Percentiles rank a stretch among this genome's conserved stretches.
These are phyloP conservation scores for Coemansia sp. DNA, from an alignment of 192 early-diverging fungal genomes.

Conservation along the genomic window DNA sequence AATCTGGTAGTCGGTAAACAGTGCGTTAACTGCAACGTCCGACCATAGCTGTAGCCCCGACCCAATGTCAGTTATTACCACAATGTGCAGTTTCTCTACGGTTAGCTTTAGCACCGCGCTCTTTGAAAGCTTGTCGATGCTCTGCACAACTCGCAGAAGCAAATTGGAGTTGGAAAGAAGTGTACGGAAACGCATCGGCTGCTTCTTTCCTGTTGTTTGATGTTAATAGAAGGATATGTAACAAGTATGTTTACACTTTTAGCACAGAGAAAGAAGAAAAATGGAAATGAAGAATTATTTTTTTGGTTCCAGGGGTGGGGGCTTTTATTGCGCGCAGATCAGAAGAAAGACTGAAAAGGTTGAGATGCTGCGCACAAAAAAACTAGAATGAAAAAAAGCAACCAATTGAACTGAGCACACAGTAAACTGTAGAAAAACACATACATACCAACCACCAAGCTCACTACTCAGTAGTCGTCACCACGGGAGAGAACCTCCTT, in stretches of 20 bases:
- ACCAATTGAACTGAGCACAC: too few species aligned
- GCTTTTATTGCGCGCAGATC: too few species aligned
- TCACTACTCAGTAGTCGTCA: slow-evolving; percentile 62
- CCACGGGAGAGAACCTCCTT: slow-evolving; percentile 83
- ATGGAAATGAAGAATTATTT: neutral
- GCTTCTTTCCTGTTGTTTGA: neutral
- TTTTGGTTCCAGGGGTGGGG: too few species aligned
- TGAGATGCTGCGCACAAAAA: too few species aligned
- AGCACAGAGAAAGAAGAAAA: neutral
- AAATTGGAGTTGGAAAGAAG: slow-evolving; percentile 38
- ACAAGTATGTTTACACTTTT: neutral
- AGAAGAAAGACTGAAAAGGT: too few species aligned
- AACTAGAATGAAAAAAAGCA: too few species aligned
- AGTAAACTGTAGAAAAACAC: too few species aligned
- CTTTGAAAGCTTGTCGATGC: slow-evolving; percentile 73
- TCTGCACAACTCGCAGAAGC: slow-evolving; percentile 47
- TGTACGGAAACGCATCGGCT: slow-evolving; percentile 35
- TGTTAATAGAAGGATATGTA: neutral
- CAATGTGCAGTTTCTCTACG: slow-evolving; percentile 62
- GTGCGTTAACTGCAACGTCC: slow-evolving; percentile 49
- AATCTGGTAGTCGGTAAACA: slow-evolving; percentile 73
- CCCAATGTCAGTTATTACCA: slow-evolving; percentile 62
- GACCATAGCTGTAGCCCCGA: slow-evolving; percentile 73
- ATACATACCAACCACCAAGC: too few species aligned
- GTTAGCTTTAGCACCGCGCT: slow-evolving; percentile 68